Evolutionary conservation across 1,139 yeast genomes (phyloP).

Genomic region (Waltiozyma sp.): DNA sequence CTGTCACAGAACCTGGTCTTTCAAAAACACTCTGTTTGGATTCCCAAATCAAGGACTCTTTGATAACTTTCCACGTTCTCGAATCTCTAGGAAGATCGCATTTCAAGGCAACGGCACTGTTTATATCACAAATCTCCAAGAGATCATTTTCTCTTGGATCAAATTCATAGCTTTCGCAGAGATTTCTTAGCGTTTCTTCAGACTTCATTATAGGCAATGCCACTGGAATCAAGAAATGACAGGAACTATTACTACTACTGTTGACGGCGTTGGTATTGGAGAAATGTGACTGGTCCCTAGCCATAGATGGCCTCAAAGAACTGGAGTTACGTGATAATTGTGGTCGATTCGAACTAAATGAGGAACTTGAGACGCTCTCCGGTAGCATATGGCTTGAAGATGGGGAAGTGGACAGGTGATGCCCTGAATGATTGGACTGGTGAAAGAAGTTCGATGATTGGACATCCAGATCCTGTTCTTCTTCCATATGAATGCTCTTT

Average conservation of each 20-base stretch:
- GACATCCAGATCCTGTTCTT: background rate
- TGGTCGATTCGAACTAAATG: slow-evolving; percentile 8
- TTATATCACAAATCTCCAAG: slow-evolving; percentile 26
- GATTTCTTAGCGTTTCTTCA: slow-evolving; percentile 15
- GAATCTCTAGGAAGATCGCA: slow-evolving; percentile 45
- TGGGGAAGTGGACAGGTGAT: background rate
- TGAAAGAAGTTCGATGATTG: background rate
- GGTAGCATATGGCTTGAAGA: slow-evolving; percentile 5
- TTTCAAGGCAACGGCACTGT: slow-evolving; percentile 47
- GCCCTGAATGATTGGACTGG: background rate
- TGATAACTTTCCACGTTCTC: slow-evolving; percentile 62
- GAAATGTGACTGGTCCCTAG: slow-evolving; percentile 10
- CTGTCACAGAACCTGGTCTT: slow-evolving; percentile 1
- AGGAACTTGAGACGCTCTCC: background rate
- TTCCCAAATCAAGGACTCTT: slow-evolving; percentile 42
- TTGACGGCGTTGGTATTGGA: slow-evolving; percentile 3
- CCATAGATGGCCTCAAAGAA: slow-evolving; percentile 12
- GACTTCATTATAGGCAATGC: slow-evolving; percentile 21
- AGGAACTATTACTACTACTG: slow-evolving; percentile 3
- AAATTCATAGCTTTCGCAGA: slow-evolving; percentile 21
- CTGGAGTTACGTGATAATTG: slow-evolving; percentile 14
- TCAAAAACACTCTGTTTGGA: slow-evolving; percentile 3
- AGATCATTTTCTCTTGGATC: slow-evolving; percentile 10
- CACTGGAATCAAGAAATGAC: slow-evolving; percentile 17
- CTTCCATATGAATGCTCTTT: slow-evolving; percentile 4